Evolutionary conservation across 139 green algal species (phyloP), one percentile per base, ranked within the genome.

Genomic region (Chlamydomonas schloesseri): DNA sequence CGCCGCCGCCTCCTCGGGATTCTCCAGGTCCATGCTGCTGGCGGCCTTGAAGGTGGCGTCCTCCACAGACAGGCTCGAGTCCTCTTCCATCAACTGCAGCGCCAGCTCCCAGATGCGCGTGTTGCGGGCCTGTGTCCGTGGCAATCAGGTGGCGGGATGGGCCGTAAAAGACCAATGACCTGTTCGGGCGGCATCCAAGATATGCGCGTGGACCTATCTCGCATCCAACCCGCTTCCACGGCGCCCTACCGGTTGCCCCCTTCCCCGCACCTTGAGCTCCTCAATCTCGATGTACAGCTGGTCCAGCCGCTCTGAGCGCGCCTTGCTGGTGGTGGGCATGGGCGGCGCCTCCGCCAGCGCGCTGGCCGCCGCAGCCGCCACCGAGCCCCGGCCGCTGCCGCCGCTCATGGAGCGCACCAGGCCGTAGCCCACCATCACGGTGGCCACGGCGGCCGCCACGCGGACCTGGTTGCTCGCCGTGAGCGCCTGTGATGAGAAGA

Each of bases 251-350:
- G n/a, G n/a, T n/a, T n/a, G 34, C 24, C 71, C 23, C 29, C 72
- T 67, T 37, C 5, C 28, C 13, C 55, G 3, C 74, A 82, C 74
- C 74, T 70, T 70, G 18, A 82, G 55, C 20, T 34, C 55, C 74
- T 82, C 74, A 34, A 82, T 55, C 55, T 82, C 55, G 33, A 24
- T 10, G 74, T 82, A 82, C 55, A 82, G 74, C 53, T 55, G 20
- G 33, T 70, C 55, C 74, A 82, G 34, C 15, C 74, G 74, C 74
- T 69, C 55, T 5, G 34, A 9, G 3, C 33, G 55, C 0, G 20
- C 71, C 15, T 29, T 34, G 3, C 13, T 24, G 13, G 37, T 36
- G 23, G 42, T 33, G 2, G 71, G 71, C 71, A 60, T 23, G 37
- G 23, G 71, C 3, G 24, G 26, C 18, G 23, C 53, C 58, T 29